A percentile compares a stretch with the other conserved stretches of the same genome.
phyloP scores from a whole-genome alignment of 2,329 filamentous ascomycete species.

The Trichoderma harzianum region DNA sequence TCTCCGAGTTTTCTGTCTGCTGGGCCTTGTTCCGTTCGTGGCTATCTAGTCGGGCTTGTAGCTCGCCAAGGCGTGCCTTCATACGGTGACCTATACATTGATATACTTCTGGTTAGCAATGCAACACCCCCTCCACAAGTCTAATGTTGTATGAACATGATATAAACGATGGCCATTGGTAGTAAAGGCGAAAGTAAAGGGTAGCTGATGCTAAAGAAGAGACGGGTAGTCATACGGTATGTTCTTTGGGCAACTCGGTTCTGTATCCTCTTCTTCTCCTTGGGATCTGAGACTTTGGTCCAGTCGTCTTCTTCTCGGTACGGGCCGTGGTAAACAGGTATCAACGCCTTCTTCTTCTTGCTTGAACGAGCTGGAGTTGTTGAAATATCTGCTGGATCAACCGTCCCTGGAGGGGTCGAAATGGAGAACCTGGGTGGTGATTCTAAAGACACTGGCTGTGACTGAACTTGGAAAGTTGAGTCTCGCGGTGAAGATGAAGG shows the following conservation, averaged over 20 bases:
- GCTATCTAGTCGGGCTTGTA: slow-evolving; percentile 30
- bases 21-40: slow-evolving; percentile 25
- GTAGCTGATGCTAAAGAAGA: neutral
- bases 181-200: neutral
- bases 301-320: slow-evolving; percentile 29
- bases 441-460: neutral
- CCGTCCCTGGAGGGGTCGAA: neutral
- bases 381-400: slow-evolving; percentile 3
- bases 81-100: slow-evolving; percentile 28
- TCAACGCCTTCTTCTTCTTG: slow-evolving; percentile 17
- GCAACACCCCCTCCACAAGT: neutral
- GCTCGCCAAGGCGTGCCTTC: slow-evolving; percentile 31
- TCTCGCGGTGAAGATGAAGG: slow-evolving; percentile 10
- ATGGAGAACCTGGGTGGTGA: neutral
- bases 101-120: neutral
- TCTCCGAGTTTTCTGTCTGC: neutral
- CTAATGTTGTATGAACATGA: neutral
- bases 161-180: neutral
- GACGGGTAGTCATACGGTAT: slow-evolving; percentile 28
- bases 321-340: slow-evolving; percentile 15
- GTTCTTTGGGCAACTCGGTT: slow-evolving; percentile 32
- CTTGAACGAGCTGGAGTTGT: neutral
- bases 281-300: slow-evolving; percentile 29
- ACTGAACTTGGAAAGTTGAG: neutral
- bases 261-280: slow-evolving; percentile 33